phyloP scores from a whole-genome alignment of 2,329 filamentous ascomycete genomes.

The Fusarium musae region DNA sequence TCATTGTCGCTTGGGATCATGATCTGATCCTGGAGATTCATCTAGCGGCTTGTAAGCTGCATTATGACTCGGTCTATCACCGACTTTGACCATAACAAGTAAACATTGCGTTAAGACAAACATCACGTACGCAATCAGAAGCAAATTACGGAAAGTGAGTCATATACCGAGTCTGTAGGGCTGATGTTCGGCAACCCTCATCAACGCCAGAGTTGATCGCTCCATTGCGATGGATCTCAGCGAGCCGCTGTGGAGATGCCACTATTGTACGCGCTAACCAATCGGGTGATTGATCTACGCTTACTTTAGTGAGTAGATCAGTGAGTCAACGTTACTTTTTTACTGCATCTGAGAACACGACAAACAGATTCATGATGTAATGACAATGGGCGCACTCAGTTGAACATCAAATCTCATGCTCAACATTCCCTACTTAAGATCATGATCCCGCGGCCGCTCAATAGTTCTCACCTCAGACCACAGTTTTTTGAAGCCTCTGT shows the following conservation, averaged over 20 bases:
- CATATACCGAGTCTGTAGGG: background rate
- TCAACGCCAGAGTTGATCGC: background rate
- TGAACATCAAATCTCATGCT: no score
- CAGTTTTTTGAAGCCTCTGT: background rate
- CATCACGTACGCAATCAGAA: background rate
- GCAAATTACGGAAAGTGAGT: rapidly evolving
- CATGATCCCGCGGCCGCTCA: rapidly evolving
- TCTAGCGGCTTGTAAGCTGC: background rate
- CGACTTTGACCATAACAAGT: rapidly evolving
- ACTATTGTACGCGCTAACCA: background rate
- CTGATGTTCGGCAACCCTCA: background rate
- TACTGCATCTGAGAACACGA: no score
- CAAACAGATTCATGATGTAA: background rate
- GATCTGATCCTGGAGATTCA: background rate
- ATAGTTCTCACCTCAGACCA: background rate
- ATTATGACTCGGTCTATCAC: background rate
- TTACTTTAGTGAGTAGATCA: background rate
- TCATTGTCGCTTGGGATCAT: no score
- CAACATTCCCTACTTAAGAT: background rate
- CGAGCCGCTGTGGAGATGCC: background rate
- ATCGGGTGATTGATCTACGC: background rate
- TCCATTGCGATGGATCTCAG: no score
- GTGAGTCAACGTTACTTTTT: background rate
- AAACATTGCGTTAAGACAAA: background rate
- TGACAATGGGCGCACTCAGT: background rate